phyloP scores from a whole-genome alignment of 305 asterid species.

The Plantago lanceolata region DNA sequence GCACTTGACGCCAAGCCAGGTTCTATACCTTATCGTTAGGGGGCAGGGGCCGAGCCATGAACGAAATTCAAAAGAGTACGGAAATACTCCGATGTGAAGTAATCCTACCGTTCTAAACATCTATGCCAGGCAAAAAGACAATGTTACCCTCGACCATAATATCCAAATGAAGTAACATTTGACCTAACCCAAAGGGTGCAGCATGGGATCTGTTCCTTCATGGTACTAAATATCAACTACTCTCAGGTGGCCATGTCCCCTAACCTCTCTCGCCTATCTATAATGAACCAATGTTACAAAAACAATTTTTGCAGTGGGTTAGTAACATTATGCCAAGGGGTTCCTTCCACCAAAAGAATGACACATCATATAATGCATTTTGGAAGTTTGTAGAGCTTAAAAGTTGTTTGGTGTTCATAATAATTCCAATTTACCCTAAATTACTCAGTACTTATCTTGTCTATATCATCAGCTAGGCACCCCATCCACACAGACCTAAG shows the following conservation, averaged over 20 bases:
- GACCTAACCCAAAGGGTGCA: neutral
- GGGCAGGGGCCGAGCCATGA: no score
- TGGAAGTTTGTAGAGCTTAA: neutral
- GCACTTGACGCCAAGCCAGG: no score
- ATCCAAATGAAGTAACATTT: neutral
- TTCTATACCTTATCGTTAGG: no score
- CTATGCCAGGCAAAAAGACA: neutral
- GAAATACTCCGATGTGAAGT: no score
- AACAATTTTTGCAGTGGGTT: no score
- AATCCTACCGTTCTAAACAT: neutral
- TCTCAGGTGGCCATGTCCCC: slow-evolving; percentile 11
- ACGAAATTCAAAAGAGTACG: no score
- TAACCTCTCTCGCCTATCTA: slow-evolving; percentile 3
- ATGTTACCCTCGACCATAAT: neutral
- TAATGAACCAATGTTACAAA: neutral
- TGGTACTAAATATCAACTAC: neutral
- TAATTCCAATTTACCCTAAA: no score
- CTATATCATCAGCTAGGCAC: no score
- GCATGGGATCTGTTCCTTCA: slow-evolving; percentile 1
- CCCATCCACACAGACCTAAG: no score
- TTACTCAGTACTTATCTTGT: no score
- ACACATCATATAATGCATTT: slow-evolving; percentile 14
- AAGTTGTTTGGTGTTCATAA: neutral
- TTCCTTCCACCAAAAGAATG: slow-evolving; percentile 26
- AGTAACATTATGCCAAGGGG: neutral